Evolutionary conservation across 2,329 filamentous ascomycete species (phyloP), one percentile per base, ranked within the genome.

Genomic region (Hymenoscyphus albidus): DNA sequence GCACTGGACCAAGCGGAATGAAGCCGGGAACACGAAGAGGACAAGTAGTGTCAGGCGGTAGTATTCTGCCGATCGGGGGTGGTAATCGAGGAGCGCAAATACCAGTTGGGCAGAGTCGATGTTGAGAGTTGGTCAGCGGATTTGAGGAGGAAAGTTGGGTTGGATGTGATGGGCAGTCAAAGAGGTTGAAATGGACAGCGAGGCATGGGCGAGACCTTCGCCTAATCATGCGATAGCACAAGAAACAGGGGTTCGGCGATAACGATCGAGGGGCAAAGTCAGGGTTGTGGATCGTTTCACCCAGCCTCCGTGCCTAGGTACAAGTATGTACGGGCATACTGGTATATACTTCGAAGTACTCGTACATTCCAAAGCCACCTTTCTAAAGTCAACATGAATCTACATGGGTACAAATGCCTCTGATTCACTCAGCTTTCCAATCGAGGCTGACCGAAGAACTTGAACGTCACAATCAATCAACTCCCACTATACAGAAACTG

Each of bases 51-150:
- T 54, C 48, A 54, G 48, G 18, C 22, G 18, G 58, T 27, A n/a
- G 58, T 22, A 4, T n/a, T 35, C 40, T 39, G 18, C n/a, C 16
- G 56, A 58, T 31, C n/a, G 16, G 7, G 13, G 1, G 35, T 40
- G 56, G 4, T 35, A 22, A 39, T 58, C 39, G 56, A 10, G 56
- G 18, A 58, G 32, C 27, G 32, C 32, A 10, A 22, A 16, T 58
- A 14, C 56, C 48, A 22, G 48, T 18, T 39, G 38, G 16, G 18
- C 12, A n/a, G n/a, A 32, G 35, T 55, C 18, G 16, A 39, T 10
- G 48, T 13, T 27, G 12, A 35, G 48, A 40, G 32, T 58, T 58
- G 56, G 56, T 58, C 56, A 58, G 56, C 56, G 32, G 56, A 35
- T 58, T 38, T 58, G 32, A 58, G 38, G 18, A 22, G 14, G 38